Evolutionary conservation across 164 flowering plant species (phyloP).

Genomic region (Kalanchoe fedtschenkoi): DNA sequence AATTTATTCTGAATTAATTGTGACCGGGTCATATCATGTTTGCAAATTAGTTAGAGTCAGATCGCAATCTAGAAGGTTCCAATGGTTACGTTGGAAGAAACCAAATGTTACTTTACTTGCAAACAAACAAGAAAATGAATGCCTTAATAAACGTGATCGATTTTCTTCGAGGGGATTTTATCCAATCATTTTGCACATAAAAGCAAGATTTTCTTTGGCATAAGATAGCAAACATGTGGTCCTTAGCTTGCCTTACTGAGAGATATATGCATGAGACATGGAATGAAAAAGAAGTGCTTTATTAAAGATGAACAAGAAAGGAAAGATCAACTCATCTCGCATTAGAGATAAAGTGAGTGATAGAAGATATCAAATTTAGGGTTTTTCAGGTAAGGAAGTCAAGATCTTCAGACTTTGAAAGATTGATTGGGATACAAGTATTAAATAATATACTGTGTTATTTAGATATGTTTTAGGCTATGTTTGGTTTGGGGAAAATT

Average conservation of each 20-base stretch:
- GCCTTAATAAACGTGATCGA: background rate
- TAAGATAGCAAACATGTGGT: background rate
- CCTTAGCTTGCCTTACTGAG: no score
- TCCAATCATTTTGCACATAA: background rate
- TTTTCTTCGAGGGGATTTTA: background rate
- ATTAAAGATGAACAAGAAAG: background rate
- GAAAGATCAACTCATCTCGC: background rate
- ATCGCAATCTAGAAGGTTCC: no score
- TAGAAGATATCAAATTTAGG: background rate
- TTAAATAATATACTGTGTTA: no score
- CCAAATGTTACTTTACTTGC: background rate
- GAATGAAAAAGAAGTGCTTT: no score
- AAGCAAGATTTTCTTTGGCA: background rate
- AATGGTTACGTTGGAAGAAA: background rate
- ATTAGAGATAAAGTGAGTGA: conserved; percentile 2
- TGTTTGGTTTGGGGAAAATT: no score
- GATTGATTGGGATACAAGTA: no score
- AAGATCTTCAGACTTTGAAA: background rate
- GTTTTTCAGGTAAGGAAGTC: background rate
- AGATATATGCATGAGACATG: no score
- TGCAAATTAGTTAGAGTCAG: no score
- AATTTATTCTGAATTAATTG: no score
- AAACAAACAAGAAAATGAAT: background rate
- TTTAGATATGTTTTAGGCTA: no score
- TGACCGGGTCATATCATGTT: no score